Base-by-base conservation (phyloP, 164 flowering plant genomes). In the Vitis riparia region DNA sequence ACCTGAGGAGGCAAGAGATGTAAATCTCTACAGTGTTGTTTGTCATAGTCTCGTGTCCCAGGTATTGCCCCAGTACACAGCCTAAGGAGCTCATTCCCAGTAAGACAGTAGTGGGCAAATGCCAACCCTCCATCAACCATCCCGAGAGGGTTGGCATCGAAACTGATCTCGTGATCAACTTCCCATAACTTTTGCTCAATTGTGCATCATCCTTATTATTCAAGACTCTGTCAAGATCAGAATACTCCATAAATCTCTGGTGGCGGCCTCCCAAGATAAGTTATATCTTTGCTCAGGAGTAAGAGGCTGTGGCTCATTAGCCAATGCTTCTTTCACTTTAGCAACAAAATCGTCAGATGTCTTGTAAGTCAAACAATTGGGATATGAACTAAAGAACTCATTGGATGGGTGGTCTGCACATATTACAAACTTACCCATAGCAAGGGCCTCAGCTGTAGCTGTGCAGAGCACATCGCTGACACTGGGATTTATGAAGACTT, bases 201-300 rank as follows among this genome's bases (percentile, higher is more conserved):
- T 76, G 71, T 60, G 72, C 55, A 58, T 37, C 55, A 9, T 62
- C 63, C 7, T 59, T 52, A 14, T 51, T 71, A 57, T 77, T 84
- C 76, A 93, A 74, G 64, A 96, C 55, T 63, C 59, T 82, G 49
- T 87, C 91, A 23, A 91, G 92, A 15, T 91, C 97, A 14, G 99
- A 90, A 68, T 79, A 86, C 78, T 93, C 89, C 78, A 93, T 77
- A 73, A 93, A 95, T 79, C 99, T 87, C 67, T 91, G 88, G 98
- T 95, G 50, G 98, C 99, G 60, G 99, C 99, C 72, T 96, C 99
- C 99, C 99, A 96, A 2, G 98, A 95, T 48, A 95, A 97, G 62
- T 82, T 75, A 68, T 90, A 85, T 69, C 82, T 84, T 77, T 95
- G 88, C 75, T 93, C 97, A 8, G 88, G 86, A 19, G 97, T 93